phyloP scores from a whole-genome alignment of 305 asterid species.

The Fraxinus xanthoxyloides region DNA sequence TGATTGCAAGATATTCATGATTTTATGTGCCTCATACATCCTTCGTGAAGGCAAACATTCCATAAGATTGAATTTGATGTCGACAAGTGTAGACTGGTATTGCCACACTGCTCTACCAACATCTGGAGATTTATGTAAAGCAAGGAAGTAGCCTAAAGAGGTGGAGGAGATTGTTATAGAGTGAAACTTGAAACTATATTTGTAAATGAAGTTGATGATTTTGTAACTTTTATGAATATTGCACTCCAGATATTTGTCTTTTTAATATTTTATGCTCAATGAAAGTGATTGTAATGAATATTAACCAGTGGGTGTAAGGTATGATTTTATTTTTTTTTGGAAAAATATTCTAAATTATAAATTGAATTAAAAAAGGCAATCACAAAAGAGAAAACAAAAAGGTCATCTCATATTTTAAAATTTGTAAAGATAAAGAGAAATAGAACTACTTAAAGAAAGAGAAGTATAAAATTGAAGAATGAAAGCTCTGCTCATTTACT shows the following conservation, averaged over 20 bases:
- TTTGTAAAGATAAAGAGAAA: neutral
- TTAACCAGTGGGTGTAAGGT: no score
- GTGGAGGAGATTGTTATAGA: no score
- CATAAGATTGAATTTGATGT: neutral
- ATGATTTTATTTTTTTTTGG: no score
- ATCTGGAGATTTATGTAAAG: neutral
- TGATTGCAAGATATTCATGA: neutral
- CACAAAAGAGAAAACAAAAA: neutral
- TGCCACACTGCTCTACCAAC: neutral
- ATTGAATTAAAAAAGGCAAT: neutral
- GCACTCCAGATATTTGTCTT: no score
- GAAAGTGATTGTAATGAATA: no score
- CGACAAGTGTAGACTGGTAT: neutral
- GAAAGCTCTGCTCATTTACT: neutral
- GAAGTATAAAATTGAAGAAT: conserved; percentile 13
- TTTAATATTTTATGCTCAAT: no score
- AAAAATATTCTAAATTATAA: no score
- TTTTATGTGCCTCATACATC: neutral
- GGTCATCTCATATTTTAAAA: neutral
- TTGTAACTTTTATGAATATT: no score
- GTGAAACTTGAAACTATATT: no score
- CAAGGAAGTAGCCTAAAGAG: neutral
- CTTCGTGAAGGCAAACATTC: neutral
- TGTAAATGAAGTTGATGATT: no score
- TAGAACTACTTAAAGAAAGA: neutral